Percentiles rank a stretch among this genome's conserved stretches.
Evolutionary conservation across 208 protist genomes (phyloP).

Genomic region (Wallacemonas sp.): DNA sequence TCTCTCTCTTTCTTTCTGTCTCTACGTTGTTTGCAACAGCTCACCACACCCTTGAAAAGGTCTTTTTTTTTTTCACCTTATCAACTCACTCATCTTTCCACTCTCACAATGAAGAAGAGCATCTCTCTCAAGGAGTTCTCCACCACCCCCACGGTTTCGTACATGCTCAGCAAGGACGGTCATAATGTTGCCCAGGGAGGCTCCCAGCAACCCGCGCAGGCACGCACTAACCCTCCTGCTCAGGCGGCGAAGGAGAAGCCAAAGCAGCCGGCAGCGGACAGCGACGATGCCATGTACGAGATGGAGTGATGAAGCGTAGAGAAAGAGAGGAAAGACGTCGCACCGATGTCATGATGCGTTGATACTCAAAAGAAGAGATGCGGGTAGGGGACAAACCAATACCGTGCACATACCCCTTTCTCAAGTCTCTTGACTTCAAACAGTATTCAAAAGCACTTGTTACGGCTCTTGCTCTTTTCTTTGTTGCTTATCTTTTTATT

Average conservation of each 20-base stretch:
- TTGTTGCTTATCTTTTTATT: too few relatives aligned
- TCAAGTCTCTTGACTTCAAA: too few relatives aligned
- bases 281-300: conserved; percentile 80
- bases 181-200: conserved; percentile 62
- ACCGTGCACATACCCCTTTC: too few relatives aligned
- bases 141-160: conserved; percentile 87
- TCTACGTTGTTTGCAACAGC: too few relatives aligned
- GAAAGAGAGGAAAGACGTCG: too few relatives aligned
- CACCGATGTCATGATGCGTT: too few relatives aligned
- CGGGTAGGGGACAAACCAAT: too few relatives aligned
- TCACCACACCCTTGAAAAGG: background rate
- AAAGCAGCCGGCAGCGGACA: conserved; percentile 32
- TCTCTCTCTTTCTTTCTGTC: background rate
- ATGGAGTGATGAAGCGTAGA: conserved; percentile 58
- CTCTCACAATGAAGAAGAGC: conserved; percentile 78
- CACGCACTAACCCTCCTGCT: conserved; percentile 28
- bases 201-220: conserved; percentile 24
- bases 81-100: background rate
- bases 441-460: too few relatives aligned
- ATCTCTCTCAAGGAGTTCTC: conserved; percentile 91
- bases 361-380: too few relatives aligned
- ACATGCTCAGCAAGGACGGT: conserved; percentile 90
- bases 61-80: background rate
- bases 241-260: conserved; percentile 43
- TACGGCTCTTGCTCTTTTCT: too few relatives aligned